phyloP scores from a whole-genome alignment of 306 rosid species.

The Ziziphus jujuba region DNA sequence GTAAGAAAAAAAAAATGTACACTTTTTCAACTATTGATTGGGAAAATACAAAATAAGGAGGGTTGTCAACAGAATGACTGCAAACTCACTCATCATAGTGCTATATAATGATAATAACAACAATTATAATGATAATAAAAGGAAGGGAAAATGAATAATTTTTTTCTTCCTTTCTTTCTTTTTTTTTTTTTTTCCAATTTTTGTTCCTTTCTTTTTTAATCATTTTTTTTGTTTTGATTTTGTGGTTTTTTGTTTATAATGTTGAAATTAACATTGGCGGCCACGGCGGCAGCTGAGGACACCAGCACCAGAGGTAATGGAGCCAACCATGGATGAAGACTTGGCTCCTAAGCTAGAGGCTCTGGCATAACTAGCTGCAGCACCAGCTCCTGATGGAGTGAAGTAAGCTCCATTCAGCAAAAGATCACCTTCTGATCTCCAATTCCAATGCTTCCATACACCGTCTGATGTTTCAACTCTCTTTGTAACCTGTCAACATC shows the following conservation, averaged over 20 bases:
- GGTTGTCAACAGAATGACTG: slow-evolving; percentile 41
- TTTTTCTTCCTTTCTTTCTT: slow-evolving; percentile 43
- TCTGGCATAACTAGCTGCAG: slow-evolving; percentile 86
- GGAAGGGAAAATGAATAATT: slow-evolving; percentile 50
- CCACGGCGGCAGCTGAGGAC: slow-evolving; percentile 71
- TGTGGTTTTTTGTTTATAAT: slow-evolving; percentile 14
- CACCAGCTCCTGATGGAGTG: slow-evolving; percentile 81
- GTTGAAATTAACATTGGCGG: slow-evolving; percentile 50
- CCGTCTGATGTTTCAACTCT: slow-evolving; percentile 47
- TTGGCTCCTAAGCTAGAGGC: slow-evolving; percentile 97
- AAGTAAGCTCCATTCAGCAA: slow-evolving; percentile 89
- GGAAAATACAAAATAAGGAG: slow-evolving; percentile 37
- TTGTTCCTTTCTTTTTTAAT: slow-evolving; percentile 35
- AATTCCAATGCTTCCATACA: slow-evolving; percentile 83
- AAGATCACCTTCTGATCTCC: slow-evolving; percentile 98
- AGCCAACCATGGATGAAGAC: slow-evolving; percentile 82
- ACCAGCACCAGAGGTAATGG: slow-evolving; percentile 74
- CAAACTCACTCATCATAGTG: slow-evolving; percentile 47
- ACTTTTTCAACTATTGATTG: slow-evolving; percentile 49
- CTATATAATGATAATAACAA: slow-evolving; percentile 43
- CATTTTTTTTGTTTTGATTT: slow-evolving; percentile 19
- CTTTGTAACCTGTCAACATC: slow-evolving; percentile 77
- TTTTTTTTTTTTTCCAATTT: slow-evolving; percentile 30
- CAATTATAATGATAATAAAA: slow-evolving; percentile 31
- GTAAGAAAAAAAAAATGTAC: slow-evolving; percentile 46